A percentile compares a stretch with the other conserved stretches of the same genome.
Evolutionary conservation across 768 basidiomycete genomes (phyloP).

Genomic region (Russula compacta): DNA sequence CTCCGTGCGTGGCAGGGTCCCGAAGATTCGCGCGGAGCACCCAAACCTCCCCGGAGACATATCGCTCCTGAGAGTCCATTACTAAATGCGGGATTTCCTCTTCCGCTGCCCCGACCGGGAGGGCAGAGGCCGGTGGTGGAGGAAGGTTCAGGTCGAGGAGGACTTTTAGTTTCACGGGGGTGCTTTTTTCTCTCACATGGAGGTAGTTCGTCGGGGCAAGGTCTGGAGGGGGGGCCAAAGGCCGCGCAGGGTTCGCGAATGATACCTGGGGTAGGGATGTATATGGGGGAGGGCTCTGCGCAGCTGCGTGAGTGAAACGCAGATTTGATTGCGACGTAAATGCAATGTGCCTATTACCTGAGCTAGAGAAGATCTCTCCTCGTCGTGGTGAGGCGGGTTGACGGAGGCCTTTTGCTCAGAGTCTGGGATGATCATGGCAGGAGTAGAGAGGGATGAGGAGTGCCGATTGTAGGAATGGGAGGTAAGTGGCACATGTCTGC

Average conservation of each 20-base stretch:
- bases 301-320: neutral
- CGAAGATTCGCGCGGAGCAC: neutral
- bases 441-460: neutral
- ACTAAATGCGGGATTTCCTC: neutral
- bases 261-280: neutral
- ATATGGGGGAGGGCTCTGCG: constrained; percentile 13
- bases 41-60: constrained; percentile 7
- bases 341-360: neutral
- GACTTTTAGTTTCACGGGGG: neutral
- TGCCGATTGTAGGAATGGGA: neutral
- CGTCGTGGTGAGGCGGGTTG: neutral
- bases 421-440: neutral
- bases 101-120: neutral
- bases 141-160: constrained; percentile 8
- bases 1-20: neutral
- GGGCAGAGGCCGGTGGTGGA: neutral
- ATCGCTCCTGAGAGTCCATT: constrained; percentile 6
- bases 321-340: no score
- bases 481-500: neutral
- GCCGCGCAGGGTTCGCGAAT: neutral
- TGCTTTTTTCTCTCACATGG: constrained; percentile 2
- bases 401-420: neutral
- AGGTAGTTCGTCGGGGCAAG: constrained; percentile 10
- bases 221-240: neutral
- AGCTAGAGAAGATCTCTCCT: neutral